These are phyloP conservation scores for Ulmus americana DNA, from an alignment of 331 rosid genomes.

Conservation along the genomic window DNA sequence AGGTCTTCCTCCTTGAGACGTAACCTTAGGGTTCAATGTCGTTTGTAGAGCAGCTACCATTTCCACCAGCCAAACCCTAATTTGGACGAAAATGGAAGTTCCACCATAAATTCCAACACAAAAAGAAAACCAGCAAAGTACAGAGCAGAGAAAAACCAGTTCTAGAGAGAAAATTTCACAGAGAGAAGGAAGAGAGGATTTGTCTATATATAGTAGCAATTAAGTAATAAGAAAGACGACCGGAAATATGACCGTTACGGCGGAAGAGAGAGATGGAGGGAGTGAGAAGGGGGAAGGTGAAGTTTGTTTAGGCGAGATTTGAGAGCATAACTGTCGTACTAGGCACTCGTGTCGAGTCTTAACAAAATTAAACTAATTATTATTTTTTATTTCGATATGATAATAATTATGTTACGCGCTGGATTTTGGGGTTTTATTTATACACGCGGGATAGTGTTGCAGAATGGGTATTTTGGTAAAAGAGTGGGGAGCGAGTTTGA, in stretches of 20 bases:
- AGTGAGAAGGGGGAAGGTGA: background rate
- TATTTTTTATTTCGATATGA: background rate
- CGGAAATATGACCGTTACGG: slow-evolving; percentile 60
- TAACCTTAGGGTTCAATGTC: slow-evolving; percentile 44
- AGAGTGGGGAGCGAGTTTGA: background rate
- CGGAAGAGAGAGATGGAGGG: slow-evolving; percentile 12
- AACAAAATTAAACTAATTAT: slow-evolving; percentile 22
- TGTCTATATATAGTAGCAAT: too few relatives aligned
- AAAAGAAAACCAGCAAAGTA: background rate
- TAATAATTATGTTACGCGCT: slow-evolving; percentile 22
- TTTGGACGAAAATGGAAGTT: slow-evolving; percentile 19
- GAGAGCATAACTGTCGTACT: slow-evolving; percentile 51
- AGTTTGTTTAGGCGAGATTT: slow-evolving; percentile 28
- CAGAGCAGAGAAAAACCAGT: background rate
- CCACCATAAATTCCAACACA: slow-evolving; percentile 20
- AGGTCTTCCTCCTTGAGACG: slow-evolving; percentile 34
- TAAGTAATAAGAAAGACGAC: too few relatives aligned
- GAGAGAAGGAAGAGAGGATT: background rate
- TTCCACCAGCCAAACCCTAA: slow-evolving; percentile 25
- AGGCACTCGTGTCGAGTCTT: slow-evolving; percentile 23
- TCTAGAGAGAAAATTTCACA: background rate
- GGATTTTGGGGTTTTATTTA: background rate
- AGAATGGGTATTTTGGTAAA: slow-evolving; percentile 19
- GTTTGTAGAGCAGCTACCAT: slow-evolving; percentile 79
- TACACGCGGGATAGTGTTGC: background rate